Evolutionary conservation across 306 rosid genomes (phyloP).

Genomic region (Lotus japonicus): DNA sequence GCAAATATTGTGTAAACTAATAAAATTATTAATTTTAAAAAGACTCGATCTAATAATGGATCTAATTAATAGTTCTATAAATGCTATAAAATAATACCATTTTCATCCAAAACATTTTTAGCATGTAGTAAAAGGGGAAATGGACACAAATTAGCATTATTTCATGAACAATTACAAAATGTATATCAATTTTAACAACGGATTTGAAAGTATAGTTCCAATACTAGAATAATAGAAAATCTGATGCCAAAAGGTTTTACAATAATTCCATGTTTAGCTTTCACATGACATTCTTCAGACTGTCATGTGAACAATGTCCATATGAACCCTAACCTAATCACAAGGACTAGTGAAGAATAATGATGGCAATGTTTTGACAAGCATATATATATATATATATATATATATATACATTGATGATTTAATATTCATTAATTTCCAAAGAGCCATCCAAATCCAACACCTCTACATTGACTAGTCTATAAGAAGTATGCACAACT

Average conservation of each 20-base stretch:
- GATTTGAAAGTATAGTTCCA: background rate
- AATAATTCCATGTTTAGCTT: slow-evolving; percentile 3
- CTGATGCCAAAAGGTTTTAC: background rate
- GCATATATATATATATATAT: background rate
- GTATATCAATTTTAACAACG: background rate
- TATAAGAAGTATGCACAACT: background rate
- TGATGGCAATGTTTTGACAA: background rate
- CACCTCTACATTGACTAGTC: background rate
- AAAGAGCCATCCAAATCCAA: background rate
- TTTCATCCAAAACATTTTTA: background rate
- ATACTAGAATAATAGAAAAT: background rate
- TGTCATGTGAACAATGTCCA: background rate
- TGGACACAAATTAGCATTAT: background rate
- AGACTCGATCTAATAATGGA: background rate
- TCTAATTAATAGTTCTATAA: slow-evolving; percentile 1
- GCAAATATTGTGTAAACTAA: background rate
- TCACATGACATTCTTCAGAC: background rate
- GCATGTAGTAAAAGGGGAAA: background rate
- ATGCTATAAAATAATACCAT: background rate
- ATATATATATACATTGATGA: background rate
- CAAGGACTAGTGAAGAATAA: background rate
- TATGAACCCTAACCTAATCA: background rate
- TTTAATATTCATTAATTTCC: background rate
- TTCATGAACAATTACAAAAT: background rate
- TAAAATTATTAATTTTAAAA: background rate